Percentiles rank a stretch among this genome's conserved stretches.
phyloP scores from a whole-genome alignment of 2,329 filamentous ascomycete genomes.

The Fusarium redolens region DNA sequence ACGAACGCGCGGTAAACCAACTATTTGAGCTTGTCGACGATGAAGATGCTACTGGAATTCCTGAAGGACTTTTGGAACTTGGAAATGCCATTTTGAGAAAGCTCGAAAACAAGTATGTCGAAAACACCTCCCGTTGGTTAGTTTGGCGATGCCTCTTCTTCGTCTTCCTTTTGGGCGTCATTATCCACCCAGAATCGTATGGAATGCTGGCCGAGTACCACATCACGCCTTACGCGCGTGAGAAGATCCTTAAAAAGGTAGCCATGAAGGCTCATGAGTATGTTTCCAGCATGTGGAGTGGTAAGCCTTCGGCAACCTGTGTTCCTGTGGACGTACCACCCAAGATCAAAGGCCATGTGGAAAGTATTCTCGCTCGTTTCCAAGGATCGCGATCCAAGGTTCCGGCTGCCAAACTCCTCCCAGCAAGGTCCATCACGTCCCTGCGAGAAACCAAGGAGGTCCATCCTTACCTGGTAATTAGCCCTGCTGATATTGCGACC shows the following conservation, averaged over 20 bases:
- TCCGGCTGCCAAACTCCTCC: slow-evolving; percentile 69
- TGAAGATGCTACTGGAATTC: slow-evolving; percentile 84
- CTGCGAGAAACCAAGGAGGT: slow-evolving; percentile 81
- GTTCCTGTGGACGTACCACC: slow-evolving; percentile 62
- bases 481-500: slow-evolving; percentile 81
- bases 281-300: slow-evolving; percentile 82
- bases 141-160: slow-evolving; percentile 94
- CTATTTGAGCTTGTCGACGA: slow-evolving; percentile 90
- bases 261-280: slow-evolving; percentile 82
- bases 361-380: slow-evolving; percentile 76
- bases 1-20: slow-evolving; percentile 81
- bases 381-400: slow-evolving; percentile 62
- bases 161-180: slow-evolving; percentile 82
- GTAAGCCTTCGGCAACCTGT: slow-evolving; percentile 67
- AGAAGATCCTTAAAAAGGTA: slow-evolving; percentile 83
- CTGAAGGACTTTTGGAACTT: slow-evolving; percentile 84
- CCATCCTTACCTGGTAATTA: slow-evolving; percentile 82
- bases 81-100: slow-evolving; percentile 85
- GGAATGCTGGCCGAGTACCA: slow-evolving; percentile 88
- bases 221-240: slow-evolving; percentile 89
- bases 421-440: slow-evolving; percentile 77
- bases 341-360: slow-evolving; percentile 74
- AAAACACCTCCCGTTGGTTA: slow-evolving; percentile 83
- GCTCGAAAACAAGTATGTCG: slow-evolving; percentile 76
- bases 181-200: slow-evolving; percentile 88